Evolutionary conservation across 2,329 filamentous ascomycete species (phyloP).

Genomic region (Dothideomycetidae sp.): DNA sequence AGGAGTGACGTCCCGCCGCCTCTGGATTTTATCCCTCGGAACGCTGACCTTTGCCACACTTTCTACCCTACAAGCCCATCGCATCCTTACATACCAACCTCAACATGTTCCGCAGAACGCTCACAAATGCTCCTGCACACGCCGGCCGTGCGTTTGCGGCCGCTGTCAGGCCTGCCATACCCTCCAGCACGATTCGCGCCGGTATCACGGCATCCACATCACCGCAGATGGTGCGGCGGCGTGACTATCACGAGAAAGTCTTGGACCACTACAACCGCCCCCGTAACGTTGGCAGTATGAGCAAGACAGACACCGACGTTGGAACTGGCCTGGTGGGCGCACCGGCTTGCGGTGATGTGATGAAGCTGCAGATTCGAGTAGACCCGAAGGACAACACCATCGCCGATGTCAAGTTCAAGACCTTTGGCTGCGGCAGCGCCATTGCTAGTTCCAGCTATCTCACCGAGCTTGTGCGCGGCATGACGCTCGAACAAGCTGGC

Average conservation of each 20-base stretch:
- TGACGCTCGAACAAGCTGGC: conserved; percentile 87
- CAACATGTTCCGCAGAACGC: conserved; percentile 45
- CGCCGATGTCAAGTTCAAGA: conserved; percentile 95
- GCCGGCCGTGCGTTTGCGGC: conserved; percentile 37
- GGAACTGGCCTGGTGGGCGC: conserved; percentile 83
- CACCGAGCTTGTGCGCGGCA: conserved; percentile 86
- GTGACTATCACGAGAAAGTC: conserved; percentile 53
- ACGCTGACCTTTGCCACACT: not conserved
- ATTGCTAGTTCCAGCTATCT: conserved; percentile 92
- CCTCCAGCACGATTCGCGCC: conserved; percentile 30
- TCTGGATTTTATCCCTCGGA: not conserved
- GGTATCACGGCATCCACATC: conserved; percentile 30
- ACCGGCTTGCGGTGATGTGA: conserved; percentile 84
- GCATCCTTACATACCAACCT: conserved; percentile 2
- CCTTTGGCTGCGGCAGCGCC: conserved; percentile 84
- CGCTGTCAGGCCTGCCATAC: conserved; percentile 31
- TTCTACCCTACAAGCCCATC: not conserved
- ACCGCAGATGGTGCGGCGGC: conserved; percentile 24
- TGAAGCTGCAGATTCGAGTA: conserved; percentile 88
- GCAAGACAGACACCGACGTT: conserved; percentile 67
- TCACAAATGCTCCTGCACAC: conserved; percentile 39
- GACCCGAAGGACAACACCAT: conserved; percentile 80
- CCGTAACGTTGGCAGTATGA: conserved; percentile 65
- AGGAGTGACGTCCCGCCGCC: not conserved
- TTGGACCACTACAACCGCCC: conserved; percentile 74